These are phyloP conservation scores for Albugo laibachii DNA, from an alignment of 352 stramenopile genomes.

Conservation along the genomic window DNA sequence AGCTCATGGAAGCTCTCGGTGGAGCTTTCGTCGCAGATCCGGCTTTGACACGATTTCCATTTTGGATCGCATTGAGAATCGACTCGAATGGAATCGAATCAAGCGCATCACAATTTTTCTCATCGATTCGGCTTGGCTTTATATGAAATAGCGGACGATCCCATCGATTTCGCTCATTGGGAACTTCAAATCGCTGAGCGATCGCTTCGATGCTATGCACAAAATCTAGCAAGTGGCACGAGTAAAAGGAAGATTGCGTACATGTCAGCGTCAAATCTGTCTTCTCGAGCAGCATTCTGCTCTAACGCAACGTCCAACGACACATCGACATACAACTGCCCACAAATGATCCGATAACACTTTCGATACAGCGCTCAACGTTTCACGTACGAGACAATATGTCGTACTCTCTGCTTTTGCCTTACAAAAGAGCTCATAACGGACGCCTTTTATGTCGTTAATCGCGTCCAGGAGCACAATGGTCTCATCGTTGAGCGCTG, in stretches of 20 bases:
- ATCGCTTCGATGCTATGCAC: constrained; percentile 57
- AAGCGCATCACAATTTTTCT: neutral
- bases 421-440: constrained; percentile 91
- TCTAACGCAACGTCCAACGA: constrained; percentile 29
- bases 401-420: constrained; percentile 78
- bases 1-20: constrained; percentile 37
- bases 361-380: neutral
- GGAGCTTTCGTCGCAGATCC: constrained; percentile 40
- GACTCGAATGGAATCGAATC: constrained; percentile 21
- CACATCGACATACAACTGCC: constrained; percentile 49
- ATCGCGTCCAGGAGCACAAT: constrained; percentile 86
- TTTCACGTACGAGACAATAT: constrained; percentile 59
- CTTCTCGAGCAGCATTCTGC: constrained; percentile 20
- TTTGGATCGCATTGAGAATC: constrained; percentile 33
- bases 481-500: constrained; percentile 26
- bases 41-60: constrained; percentile 45
- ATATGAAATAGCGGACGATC: constrained; percentile 76
- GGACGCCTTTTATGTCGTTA: constrained; percentile 91
- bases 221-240: neutral
- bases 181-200: constrained; percentile 76
- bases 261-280: constrained; percentile 25
- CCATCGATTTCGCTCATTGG: constrained; percentile 86
- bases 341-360: neutral
- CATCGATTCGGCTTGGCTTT: no score
- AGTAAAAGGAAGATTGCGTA: constrained; percentile 9